These are phyloP conservation scores for Juglanconis juglandina DNA, from an alignment of 2,329 filamentous ascomycete species.

Conservation along the genomic window DNA sequence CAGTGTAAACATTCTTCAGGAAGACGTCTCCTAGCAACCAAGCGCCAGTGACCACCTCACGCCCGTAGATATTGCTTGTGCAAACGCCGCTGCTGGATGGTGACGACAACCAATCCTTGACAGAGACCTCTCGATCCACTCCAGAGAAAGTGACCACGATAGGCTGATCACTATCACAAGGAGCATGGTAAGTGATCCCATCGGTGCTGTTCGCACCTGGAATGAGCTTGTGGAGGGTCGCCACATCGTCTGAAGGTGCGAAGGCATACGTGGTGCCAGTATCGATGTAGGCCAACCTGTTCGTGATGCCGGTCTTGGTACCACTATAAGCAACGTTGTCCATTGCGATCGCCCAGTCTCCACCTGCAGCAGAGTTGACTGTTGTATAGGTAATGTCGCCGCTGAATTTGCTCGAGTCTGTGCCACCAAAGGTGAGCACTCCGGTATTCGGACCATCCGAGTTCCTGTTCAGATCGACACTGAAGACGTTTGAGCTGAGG, in stretches of 20 bases:
- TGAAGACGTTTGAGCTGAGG: slow-evolving; percentile 64
- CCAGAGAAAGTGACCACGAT: slow-evolving; percentile 68
- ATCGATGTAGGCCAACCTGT: slow-evolving; percentile 68
- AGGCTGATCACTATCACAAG: slow-evolving; percentile 62
- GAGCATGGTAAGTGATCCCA: slow-evolving; percentile 65
- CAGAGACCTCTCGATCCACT: slow-evolving; percentile 61
- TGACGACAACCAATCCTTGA: slow-evolving; percentile 66
- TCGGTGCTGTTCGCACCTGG: slow-evolving; percentile 56
- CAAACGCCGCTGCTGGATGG: slow-evolving; percentile 46
- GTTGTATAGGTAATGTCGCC: slow-evolving; percentile 67
- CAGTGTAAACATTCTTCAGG: slow-evolving; percentile 82
- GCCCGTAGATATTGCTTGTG: slow-evolving; percentile 72
- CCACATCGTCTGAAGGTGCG: slow-evolving; percentile 64
- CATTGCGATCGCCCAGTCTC: slow-evolving; percentile 71
- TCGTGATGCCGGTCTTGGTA: slow-evolving; percentile 52
- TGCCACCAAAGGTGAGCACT: slow-evolving; percentile 71
- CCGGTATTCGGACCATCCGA: slow-evolving; percentile 66
- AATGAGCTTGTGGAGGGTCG: slow-evolving; percentile 64
- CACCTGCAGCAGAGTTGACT: slow-evolving; percentile 44
- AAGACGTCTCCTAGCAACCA: slow-evolving; percentile 88
- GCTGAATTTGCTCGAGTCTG: slow-evolving; percentile 63
- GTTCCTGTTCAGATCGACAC: slow-evolving; percentile 66
- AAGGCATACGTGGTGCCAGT: slow-evolving; percentile 80
- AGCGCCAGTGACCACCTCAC: slow-evolving; percentile 59
- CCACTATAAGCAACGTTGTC: slow-evolving; percentile 64